Base-by-base conservation (phyloP, 371 early-diverging fungal species). In the Zychaea mexicana region DNA sequence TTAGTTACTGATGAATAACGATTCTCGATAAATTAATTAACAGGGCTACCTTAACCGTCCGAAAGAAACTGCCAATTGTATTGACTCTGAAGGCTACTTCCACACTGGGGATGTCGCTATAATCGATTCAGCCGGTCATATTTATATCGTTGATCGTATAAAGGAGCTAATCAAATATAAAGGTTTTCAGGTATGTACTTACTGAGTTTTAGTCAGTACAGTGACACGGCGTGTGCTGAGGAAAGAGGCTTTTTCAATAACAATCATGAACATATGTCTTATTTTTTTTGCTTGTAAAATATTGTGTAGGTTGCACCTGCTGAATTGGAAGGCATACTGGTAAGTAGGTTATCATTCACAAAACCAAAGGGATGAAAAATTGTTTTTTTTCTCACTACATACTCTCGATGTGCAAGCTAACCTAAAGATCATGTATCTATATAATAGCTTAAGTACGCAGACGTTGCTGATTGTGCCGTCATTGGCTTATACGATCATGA, bases 51-150 rank as follows among this genome's bases (percentile, higher is more conserved):
- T 86, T 24, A 86, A 90, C 57, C 88, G 87, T 42, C 76, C 80
- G n/a, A 66, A 88, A 56, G 94, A 92, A 2, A 93, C 93, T 0
- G 71, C 70, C 6, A 86, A 82, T 0, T 72, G 82, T 5, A 82
- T 90, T 15, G 88, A 89, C 67, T 54, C 61, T 3, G 68, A 88
- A 5, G 86, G 85, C 0, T 96, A 86, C 70, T 72, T 94, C 55
- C 93, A 90, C 60, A 92, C 93, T 0, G 95, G 94, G 17, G 97
- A 96, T 69, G 73, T 96, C 45, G 95, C 85, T 3, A 61, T 82
- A 13, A 74, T 88, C 7, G 88, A 90, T 65, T 62, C 67, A 10
- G 46, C 86, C 13, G 86, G 85, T 3, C 70, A 81, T 64, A 83
- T 92, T 57, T 85, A 62, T 58, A 83, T 92, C 24, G 85, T 84